phyloP scores from a whole-genome alignment of 208 protist species.

The Crithidia sp. region DNA sequence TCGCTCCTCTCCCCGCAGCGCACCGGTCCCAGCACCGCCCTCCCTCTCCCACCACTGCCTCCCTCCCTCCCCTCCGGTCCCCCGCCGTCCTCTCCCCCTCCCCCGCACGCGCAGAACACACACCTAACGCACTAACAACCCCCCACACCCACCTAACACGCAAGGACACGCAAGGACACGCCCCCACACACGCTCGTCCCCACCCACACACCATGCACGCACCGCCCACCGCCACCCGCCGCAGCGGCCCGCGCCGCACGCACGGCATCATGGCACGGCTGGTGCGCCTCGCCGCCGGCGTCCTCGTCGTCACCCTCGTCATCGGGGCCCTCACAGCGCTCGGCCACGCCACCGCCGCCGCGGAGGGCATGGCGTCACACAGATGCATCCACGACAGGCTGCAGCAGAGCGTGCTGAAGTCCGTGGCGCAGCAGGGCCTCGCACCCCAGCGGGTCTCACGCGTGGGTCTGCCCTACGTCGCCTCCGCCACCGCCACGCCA shows the following conservation, averaged over 20 bases:
- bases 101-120: too few relatives aligned
- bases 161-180: too few relatives aligned
- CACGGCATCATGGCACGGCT: constrained; percentile 10
- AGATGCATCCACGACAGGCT: constrained; percentile 22
- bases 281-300: constrained; percentile 39
- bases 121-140: too few relatives aligned
- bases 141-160: too few relatives aligned
- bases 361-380: neutral
- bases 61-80: too few relatives aligned
- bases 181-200: neutral
- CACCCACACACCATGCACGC: too few relatives aligned
- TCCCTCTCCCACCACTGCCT: too few relatives aligned
- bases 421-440: neutral
- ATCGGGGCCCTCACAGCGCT: constrained; percentile 28
- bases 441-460: neutral
- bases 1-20: too few relatives aligned
- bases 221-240: too few relatives aligned
- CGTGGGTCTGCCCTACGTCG: constrained; percentile 15
- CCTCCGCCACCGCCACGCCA: neutral
- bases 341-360: neutral
- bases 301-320: constrained; percentile 19
- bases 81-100: too few relatives aligned
- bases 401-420: neutral
- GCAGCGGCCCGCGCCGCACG: constrained; percentile 9
- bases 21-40: too few relatives aligned